These are phyloP conservation scores for Cutaneotrichosporon sp. DNA, from an alignment of 1,284 basidiomycete species.

Conservation along the genomic window DNA sequence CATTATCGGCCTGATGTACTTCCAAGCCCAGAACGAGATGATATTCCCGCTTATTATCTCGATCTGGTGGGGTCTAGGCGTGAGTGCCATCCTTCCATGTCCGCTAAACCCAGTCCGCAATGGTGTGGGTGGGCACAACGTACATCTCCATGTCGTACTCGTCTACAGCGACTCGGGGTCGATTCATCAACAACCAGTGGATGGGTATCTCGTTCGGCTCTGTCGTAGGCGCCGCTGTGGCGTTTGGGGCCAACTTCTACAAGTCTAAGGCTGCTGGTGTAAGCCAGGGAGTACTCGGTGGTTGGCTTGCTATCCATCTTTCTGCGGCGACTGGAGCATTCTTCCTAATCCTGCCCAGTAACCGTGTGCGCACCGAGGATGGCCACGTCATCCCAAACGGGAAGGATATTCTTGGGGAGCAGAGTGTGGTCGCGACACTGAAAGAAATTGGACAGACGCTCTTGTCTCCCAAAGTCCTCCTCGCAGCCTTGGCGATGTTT, in stretches of 20 bases:
- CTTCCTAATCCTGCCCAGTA: background rate
- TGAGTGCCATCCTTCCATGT: background rate
- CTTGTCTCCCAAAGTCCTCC: background rate
- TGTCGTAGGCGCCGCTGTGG: background rate
- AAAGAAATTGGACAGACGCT: background rate
- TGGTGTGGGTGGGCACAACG: background rate
- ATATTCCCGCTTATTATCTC: background rate
- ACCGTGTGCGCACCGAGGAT: background rate
- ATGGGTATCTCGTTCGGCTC: background rate
- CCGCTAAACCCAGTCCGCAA: background rate
- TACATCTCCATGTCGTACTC: conserved; percentile 6
- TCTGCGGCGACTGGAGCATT: background rate
- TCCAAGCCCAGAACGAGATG: conserved; percentile 1
- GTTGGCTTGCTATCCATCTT: conserved; percentile 2
- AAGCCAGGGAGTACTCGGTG: background rate
- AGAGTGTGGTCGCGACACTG: background rate
- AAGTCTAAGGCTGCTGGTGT: background rate
- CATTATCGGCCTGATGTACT: conserved; percentile 5
- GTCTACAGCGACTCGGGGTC: background rate
- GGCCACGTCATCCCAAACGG: background rate
- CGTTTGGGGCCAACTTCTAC: conserved; percentile 3
- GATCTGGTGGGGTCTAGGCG: background rate
- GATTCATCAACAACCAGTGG: conserved; percentile 6
- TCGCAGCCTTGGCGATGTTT: background rate
- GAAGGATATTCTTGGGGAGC: background rate